phyloP scores from a whole-genome alignment of 1,284 basidiomycete genomes.

The Heterobasidion occidentale region DNA sequence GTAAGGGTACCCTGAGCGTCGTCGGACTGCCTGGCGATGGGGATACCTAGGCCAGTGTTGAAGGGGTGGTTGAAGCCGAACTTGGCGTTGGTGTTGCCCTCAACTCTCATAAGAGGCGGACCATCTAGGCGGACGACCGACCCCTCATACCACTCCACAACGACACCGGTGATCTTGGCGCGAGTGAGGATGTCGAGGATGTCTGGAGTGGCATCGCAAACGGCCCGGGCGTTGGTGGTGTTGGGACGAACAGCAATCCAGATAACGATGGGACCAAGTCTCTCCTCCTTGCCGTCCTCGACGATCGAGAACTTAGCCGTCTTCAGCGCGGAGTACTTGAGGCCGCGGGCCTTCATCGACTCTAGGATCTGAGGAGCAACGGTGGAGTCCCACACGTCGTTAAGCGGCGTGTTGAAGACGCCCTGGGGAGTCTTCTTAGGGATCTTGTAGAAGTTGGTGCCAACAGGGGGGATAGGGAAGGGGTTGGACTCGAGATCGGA shows the following conservation, averaged over 20 bases:
- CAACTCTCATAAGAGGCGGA: constrained; percentile 19
- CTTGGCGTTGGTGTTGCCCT: constrained; percentile 14
- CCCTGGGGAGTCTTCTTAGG: constrained; percentile 28
- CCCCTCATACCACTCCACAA: constrained; percentile 29
- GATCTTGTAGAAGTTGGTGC: constrained; percentile 17
- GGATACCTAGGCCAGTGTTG: constrained; percentile 17
- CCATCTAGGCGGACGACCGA: constrained; percentile 18
- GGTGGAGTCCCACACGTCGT: constrained; percentile 18
- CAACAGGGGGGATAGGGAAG: constrained; percentile 21
- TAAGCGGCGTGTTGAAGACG: constrained; percentile 25
- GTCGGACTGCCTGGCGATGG: constrained; percentile 18
- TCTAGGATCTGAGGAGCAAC: constrained; percentile 27
- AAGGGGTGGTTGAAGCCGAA: constrained; percentile 20
- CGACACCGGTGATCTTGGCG: constrained; percentile 18
- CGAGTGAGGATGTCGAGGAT: constrained; percentile 28
- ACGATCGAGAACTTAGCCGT: constrained; percentile 25
- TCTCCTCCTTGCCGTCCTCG: constrained; percentile 21
- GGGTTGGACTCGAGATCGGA: constrained; percentile 26
- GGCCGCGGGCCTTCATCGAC: constrained; percentile 20
- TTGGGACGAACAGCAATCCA: constrained; percentile 30
- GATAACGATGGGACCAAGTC: constrained; percentile 24
- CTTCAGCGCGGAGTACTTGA: constrained; percentile 25
- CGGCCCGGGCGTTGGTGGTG: constrained; percentile 22
- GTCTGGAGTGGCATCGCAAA: constrained; percentile 25
- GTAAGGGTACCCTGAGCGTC: constrained; percentile 15